phyloP scores from a whole-genome alignment of 495 filamentous ascomycete genomes.

The Clavariopsis aquatica region DNA sequence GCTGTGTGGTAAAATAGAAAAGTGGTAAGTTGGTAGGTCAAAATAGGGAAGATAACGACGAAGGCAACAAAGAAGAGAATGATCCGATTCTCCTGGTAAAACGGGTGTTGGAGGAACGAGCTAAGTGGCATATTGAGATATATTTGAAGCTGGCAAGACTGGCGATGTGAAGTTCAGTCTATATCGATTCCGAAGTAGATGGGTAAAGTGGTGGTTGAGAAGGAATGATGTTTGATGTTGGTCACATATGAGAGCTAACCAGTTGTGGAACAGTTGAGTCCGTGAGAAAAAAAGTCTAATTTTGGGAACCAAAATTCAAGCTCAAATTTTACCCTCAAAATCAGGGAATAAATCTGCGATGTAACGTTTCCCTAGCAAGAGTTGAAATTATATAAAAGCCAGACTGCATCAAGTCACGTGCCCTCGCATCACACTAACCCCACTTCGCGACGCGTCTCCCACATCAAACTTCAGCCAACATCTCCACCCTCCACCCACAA shows the following conservation, averaged over 20 bases:
- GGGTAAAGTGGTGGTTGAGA: background rate
- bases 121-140: background rate
- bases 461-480: background rate
- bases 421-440: conserved; percentile 15
- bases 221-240: too few relatives aligned
- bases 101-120: background rate
- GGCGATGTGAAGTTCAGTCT: background rate
- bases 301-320: too few relatives aligned
- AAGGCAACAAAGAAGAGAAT: background rate
- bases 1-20: conserved; percentile 9
- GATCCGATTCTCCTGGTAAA: background rate
- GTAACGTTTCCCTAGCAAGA: too few relatives aligned
- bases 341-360: too few relatives aligned
- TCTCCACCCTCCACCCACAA: background rate
- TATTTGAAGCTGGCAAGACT: background rate
- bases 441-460: conserved; percentile 6
- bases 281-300: too few relatives aligned
- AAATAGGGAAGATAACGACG: background rate
- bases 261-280: too few relatives aligned
- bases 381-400: too few relatives aligned
- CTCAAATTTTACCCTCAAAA: too few relatives aligned
- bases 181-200: background rate
- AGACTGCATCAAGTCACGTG: too few relatives aligned
- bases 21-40: conserved; percentile 6
- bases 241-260: too few relatives aligned